phyloP scores from a whole-genome alignment of 2,329 filamentous ascomycete species.

The Clarireedia sp. region DNA sequence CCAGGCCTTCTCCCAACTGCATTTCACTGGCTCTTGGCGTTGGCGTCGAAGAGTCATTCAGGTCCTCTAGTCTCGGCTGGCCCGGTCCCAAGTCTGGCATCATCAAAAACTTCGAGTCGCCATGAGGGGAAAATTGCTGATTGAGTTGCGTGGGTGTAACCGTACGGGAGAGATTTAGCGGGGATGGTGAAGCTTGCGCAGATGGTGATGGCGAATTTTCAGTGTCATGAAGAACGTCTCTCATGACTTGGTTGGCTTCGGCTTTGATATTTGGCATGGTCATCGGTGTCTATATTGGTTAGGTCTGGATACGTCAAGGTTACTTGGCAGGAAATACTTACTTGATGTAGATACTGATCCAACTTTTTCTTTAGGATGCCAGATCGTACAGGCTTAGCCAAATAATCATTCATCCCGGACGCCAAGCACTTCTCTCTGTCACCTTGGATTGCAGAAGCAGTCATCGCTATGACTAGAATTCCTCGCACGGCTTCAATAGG shows the following conservation, averaged over 20 bases:
- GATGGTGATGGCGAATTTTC: neutral
- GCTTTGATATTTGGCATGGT: slow-evolving; percentile 20
- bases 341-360: slow-evolving; percentile 49
- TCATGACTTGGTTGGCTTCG: slow-evolving; percentile 20
- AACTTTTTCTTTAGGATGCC: slow-evolving; percentile 81
- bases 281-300: slow-evolving; percentile 16
- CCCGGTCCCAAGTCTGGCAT: too few species aligned
- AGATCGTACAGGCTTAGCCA: slow-evolving; percentile 89
- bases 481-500: slow-evolving; percentile 67
- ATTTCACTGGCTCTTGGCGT: too few species aligned
- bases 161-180: neutral
- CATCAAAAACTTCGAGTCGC: too few species aligned
- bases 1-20: neutral
- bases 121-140: too few species aligned
- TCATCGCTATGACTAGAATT: slow-evolving; percentile 95
- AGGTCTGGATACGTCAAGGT: neutral
- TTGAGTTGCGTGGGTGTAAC: neutral
- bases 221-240: slow-evolving; percentile 16
- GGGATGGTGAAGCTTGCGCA: neutral
- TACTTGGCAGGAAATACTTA: slow-evolving; percentile 3
- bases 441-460: slow-evolving; percentile 86
- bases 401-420: slow-evolving; percentile 94
- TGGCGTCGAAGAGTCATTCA: too few species aligned
- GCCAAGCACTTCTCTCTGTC: slow-evolving; percentile 94
- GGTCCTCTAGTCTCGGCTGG: too few species aligned